Evolutionary conservation across 306 rosid genomes (phyloP).

Genomic region (Astragalus membranaceus): DNA sequence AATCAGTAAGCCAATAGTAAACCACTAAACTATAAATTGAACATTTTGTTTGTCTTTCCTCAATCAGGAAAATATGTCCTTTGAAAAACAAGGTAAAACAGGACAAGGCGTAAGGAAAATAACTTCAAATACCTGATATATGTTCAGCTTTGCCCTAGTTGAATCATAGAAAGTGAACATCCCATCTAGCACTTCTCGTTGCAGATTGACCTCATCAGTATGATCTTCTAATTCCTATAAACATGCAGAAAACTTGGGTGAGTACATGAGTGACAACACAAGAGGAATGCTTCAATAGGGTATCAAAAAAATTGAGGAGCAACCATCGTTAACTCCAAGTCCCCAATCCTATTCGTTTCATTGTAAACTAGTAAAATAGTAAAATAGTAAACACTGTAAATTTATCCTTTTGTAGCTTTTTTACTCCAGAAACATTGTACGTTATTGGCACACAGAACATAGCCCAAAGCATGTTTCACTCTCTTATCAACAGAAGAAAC

Average conservation of each 20-base stretch:
- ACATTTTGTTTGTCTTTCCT: neutral
- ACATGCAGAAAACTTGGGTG: constrained; percentile 6
- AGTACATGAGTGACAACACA: constrained; percentile 13
- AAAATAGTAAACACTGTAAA: neutral
- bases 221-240: constrained; percentile 84
- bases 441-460: neutral
- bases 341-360: neutral
- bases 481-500: neutral
- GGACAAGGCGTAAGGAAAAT: neutral
- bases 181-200: constrained; percentile 82
- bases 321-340: neutral
- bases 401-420: neutral
- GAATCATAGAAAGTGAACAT: constrained; percentile 85
- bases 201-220: constrained; percentile 69
- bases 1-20: neutral
- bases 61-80: neutral
- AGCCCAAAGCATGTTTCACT: neutral
- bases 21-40: neutral
- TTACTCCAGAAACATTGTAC: constrained; percentile 2
- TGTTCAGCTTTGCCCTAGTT: constrained; percentile 48
- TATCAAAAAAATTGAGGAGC: neutral
- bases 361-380: neutral
- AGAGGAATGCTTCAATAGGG: neutral
- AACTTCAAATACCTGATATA: constrained; percentile 72
- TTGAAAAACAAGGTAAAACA: neutral